phyloP scores from a whole-genome alignment of 331 rosid species.

The Acacia concinna region DNA sequence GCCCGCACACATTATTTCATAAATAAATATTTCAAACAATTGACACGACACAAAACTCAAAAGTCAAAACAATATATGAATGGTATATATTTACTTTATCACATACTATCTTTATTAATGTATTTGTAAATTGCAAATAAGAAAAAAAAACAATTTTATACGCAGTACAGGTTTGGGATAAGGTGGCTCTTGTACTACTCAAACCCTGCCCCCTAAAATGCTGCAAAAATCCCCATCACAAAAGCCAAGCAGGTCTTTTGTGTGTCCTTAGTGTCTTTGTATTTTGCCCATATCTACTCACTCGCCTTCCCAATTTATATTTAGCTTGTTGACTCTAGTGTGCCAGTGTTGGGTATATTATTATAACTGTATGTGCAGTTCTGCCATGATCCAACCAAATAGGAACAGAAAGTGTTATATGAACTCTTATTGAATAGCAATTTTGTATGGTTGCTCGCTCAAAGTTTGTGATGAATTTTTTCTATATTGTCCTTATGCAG shows the following conservation, averaged over 20 bases:
- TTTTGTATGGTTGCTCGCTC: conserved; percentile 16
- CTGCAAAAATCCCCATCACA: background rate
- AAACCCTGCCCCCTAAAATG: background rate
- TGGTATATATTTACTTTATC: background rate
- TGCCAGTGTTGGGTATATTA: background rate
- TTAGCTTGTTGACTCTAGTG: background rate
- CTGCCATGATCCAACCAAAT: background rate
- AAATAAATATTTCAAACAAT: too few species aligned
- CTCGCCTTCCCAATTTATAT: background rate
- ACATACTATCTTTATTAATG: background rate
- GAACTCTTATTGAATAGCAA: conserved; percentile 13
- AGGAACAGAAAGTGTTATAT: background rate
- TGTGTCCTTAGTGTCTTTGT: background rate
- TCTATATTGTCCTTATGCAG: conserved; percentile 43
- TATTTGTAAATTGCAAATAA: background rate
- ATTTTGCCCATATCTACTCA: background rate
- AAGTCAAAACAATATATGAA: background rate
- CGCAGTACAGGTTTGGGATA: background rate
- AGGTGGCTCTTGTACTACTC: background rate
- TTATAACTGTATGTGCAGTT: background rate
- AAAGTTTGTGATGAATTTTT: conserved; percentile 2
- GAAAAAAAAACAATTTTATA: background rate
- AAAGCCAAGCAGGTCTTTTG: background rate
- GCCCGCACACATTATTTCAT: background rate
- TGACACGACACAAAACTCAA: too few species aligned